phyloP scores from a whole-genome alignment of 192 early-diverging fungal species.

The Backusella westeae region DNA sequence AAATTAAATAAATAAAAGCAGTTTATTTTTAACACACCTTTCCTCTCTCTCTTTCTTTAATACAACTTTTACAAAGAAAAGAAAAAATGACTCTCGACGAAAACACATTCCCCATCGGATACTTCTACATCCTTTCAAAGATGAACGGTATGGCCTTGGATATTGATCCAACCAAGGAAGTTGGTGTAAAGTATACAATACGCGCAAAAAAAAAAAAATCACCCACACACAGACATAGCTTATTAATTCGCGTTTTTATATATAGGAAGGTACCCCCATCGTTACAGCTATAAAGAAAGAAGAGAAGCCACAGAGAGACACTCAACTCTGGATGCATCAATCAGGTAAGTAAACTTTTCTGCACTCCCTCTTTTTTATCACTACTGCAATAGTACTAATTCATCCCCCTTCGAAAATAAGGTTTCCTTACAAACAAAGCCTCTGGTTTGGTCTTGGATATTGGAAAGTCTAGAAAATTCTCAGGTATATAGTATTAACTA shows the following conservation, averaged over 20 bases:
- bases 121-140: constrained; percentile 25
- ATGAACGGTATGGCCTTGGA: constrained; percentile 17
- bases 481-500: constrained; percentile 4
- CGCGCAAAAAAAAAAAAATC: background rate
- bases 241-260: background rate
- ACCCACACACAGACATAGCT: background rate
- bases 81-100: constrained; percentile 1
- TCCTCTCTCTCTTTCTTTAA: background rate
- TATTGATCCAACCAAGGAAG: constrained; percentile 7
- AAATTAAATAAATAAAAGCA: background rate
- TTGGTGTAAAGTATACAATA: background rate
- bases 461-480: constrained; percentile 9
- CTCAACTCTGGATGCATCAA: constrained; percentile 26
- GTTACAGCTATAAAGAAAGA: background rate
- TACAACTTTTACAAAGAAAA: background rate
- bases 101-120: constrained; percentile 19
- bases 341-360: constrained; percentile 2
- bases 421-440: constrained; percentile 22
- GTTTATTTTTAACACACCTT: background rate
- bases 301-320: constrained; percentile 1
- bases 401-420: background rate
- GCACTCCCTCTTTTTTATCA: background rate
- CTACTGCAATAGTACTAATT: background rate
- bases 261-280: background rate
- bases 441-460: constrained; percentile 23